Evolutionary conservation across 202 grass and related monocot genomes (phyloP), one percentile per base, ranked within the genome.

Genomic region (Sporobolus alterniflorus): DNA sequence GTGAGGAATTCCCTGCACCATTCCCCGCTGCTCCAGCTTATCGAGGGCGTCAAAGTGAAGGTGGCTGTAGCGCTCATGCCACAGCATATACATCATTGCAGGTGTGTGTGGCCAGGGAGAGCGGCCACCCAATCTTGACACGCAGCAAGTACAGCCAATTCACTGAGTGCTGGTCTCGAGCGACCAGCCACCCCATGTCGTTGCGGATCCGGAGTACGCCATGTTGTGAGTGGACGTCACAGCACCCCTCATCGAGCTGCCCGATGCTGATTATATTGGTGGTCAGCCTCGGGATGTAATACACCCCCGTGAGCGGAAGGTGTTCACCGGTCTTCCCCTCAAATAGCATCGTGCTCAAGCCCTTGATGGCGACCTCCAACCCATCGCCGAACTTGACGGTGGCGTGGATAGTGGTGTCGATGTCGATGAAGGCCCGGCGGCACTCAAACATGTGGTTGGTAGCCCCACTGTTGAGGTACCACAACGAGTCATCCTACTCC

Each of bases 401-500:
- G 44, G 9, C 26, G 4, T 9, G 1, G 3, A 72, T 2, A 2
- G 0, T 10, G 16, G 14, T 18, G 42, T 70, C 42, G 7, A 70
- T 8, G 15, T 70, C 43, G 15, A 46, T 0, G 25, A 72, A 32
- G 16, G 26, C 26, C 3, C 10, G 0, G 1, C 28, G 7, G 28
- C 17, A 49, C 0, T 16, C 4, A 0, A 25, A 13, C 55, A 76
- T 76, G 39, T 63, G 56, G 24, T 72, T 72, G 3, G 69, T 51
- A 0, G 69, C 69, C 0, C 69, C 4, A 0, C 1, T 72, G 31
- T 74, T 25, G 0, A 76, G 55, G 25, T 62, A 62, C 55, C 39
- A 76, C 0, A 28, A 8, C 0, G 0, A 1, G 1, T 61, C 39
- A 2, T 30, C 22, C 0, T 0, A 1, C 0, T 17, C 13, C 2